Evolutionary conservation across 495 filamentous ascomycete species (phyloP).

Genomic region (Xylaria curta): DNA sequence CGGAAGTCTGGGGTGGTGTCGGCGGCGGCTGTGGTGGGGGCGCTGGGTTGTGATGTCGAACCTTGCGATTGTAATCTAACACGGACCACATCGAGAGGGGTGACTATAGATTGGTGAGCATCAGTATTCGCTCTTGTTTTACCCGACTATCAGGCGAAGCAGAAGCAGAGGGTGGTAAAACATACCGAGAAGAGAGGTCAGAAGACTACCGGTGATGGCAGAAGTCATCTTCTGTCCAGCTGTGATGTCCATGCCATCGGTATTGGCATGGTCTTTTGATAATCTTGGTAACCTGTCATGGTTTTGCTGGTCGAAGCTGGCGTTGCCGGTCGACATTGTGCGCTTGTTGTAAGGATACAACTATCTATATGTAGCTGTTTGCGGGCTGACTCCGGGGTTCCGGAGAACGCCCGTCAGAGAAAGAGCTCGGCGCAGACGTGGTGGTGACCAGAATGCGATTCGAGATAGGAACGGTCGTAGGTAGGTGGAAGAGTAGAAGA

Average conservation of each 20-base stretch:
- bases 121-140: slow-evolving; percentile 14
- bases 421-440: slow-evolving; percentile 20
- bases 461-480: background rate
- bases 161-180: slow-evolving; percentile 19
- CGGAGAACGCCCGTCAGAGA: slow-evolving; percentile 33
- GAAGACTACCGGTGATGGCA: slow-evolving; percentile 84
- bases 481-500: background rate
- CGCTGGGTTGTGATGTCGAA: slow-evolving; percentile 49
- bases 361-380: background rate
- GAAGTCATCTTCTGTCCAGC: slow-evolving; percentile 91
- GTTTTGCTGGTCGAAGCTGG: slow-evolving; percentile 35
- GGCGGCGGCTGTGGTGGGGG: slow-evolving; percentile 12
- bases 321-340: slow-evolving; percentile 32
- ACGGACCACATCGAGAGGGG: slow-evolving; percentile 94
- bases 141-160: background rate
- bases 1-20: slow-evolving; percentile 41
- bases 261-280: slow-evolving; percentile 42
- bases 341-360: background rate
- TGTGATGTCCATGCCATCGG: slow-evolving; percentile 65
- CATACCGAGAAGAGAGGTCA: slow-evolving; percentile 89
- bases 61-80: slow-evolving; percentile 89
- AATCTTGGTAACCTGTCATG: slow-evolving; percentile 38
- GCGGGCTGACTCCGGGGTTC: slow-evolving; percentile 32
- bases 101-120: slow-evolving; percentile 63
- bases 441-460: slow-evolving; percentile 1